Evolutionary conservation across 768 basidiomycete genomes (phyloP), one percentile per base, ranked within the genome.

Genomic region (Russula brevipes): DNA sequence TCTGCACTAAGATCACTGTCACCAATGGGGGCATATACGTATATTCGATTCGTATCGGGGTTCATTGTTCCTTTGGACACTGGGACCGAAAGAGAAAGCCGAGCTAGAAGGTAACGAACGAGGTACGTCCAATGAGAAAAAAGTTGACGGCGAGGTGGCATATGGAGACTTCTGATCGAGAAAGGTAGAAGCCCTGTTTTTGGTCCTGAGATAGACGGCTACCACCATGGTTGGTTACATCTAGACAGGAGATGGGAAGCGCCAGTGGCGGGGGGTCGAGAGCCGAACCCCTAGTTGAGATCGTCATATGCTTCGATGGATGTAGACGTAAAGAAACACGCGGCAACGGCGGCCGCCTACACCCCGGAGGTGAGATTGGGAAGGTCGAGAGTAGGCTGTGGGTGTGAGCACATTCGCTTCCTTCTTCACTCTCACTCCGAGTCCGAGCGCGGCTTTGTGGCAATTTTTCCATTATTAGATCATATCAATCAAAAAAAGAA

Each of bases 241-340:
- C 53, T 30, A 53, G 53, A 30, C 10, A 41, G 35, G 3, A 36
- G 39, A 24, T 46, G 24, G 17, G 51, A 54, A 50, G 63, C 53
- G 63, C 63, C n/a, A 53, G 61, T 52, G 51, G 53, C 54, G 31
- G 19, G 31, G 56, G 42, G 57, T 60, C 58, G 53, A 49, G 63
- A 51, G 54, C 58, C 38, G 59, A 64, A 44, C 38, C 49, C 14
- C 58, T n/a, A 51, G 58, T 42, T 60, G 46, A 64, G 63, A 64
- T 64, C 58, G 58, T 45, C 63, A 58, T 60, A 38, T 51, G 58
- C 54, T 64, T 64, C 63, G 47, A 64, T 56, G n/a, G 54, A 51
- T 47, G 63, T 54, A 54, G 46, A 64, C 63, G 63, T 64, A 64
- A 64, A 55, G 47, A 64, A 64, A 60, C 58, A 64, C 54, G 63